Base-by-base conservation (phyloP, 352 stramenopile species). In the Phytophthora capsici region DNA sequence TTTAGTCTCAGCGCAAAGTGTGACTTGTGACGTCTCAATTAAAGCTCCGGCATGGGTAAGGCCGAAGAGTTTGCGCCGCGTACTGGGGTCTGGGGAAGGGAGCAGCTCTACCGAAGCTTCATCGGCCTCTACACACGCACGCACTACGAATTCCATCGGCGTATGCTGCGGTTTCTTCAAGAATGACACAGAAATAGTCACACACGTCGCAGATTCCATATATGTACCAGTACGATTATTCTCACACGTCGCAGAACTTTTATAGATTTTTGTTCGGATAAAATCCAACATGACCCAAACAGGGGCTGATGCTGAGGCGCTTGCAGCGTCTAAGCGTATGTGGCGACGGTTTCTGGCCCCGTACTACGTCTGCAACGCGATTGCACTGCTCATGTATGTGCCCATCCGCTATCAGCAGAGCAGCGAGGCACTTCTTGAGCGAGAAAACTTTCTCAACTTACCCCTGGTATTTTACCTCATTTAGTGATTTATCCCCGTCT, bases 361-460 rank as follows among this genome's bases (percentile, higher is more conserved):
- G n/a, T 91, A 93, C 66, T 91, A 90, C 53, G 63, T 85, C 19
- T 82, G 84, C 46, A 93, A 91, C 41, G 41, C 60, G 8, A 52
- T 88, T 8, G 73, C 72, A 26, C 40, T 90, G 61, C 70, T 90
- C 7, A 77, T 78, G 66, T 93, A 93, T 58, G 37, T 69, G 20
- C 70, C 71, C 7, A 75, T 89, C 19, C 82, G 84, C 46, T 70
- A 80, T 9, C 26, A 70, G 19, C 73, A 65, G 38, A 72, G 44
- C 19, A 91, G 64, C 22, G 66, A 78, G 12, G 72, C 55, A 30
- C 66, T 93, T 19, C 36, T 67, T 10, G 66, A 83, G 61, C 70
- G 72, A 45, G 80, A 93, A 32, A 79, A 83, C 43, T 91, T 82
- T 58, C 67, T 93, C 20, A 83, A 85, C 43, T 69, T 91, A 45